A percentile compares a stretch with the other conserved stretches of the same genome.
Evolutionary conservation across 768 basidiomycete species (phyloP).

Genomic region (Pisolithus microcarpus): DNA sequence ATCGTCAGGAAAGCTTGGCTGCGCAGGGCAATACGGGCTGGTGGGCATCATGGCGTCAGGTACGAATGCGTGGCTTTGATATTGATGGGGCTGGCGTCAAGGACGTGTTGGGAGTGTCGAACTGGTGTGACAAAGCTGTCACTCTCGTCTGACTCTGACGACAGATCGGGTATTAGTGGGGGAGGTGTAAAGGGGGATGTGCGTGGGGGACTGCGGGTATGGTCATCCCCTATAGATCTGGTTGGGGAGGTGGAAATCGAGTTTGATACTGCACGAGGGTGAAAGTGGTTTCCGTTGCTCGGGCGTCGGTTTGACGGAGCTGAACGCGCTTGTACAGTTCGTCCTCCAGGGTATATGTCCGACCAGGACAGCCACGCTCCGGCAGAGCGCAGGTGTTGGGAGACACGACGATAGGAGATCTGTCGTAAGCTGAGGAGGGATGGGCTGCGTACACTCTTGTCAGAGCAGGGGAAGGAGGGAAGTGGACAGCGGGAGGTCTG

Average conservation of each 20-base stretch:
- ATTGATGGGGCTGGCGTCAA: slow-evolving; percentile 17
- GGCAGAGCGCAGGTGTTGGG: slow-evolving; percentile 73
- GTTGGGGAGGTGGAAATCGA: not conserved
- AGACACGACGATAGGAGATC: slow-evolving; percentile 67
- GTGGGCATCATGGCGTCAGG: slow-evolving; percentile 5
- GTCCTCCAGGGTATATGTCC: slow-evolving; percentile 53
- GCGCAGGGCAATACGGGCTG: not conserved
- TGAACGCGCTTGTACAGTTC: slow-evolving; percentile 9
- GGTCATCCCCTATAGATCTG: slow-evolving; percentile 6
- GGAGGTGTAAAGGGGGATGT: slow-evolving; percentile 27
- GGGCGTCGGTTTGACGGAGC: slow-evolving; percentile 11
- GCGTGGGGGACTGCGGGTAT: slow-evolving; percentile 9
- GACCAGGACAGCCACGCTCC: slow-evolving; percentile 68
- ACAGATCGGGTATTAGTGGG: slow-evolving; percentile 53
- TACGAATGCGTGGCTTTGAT: slow-evolving; percentile 8
- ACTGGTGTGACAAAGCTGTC: slow-evolving; percentile 42
- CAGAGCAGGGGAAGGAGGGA: slow-evolving; percentile 34
- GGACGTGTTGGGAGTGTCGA: slow-evolving; percentile 15
- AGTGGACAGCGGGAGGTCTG: slow-evolving; percentile 41
- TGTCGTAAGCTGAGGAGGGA: slow-evolving; percentile 55
- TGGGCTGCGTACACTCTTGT: slow-evolving; percentile 36
- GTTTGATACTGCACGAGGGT: slow-evolving; percentile 36
- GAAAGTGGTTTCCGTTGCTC: slow-evolving; percentile 34
- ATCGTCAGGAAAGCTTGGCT: slow-evolving; percentile 4
- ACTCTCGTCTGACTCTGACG: slow-evolving; percentile 57